phyloP scores from a whole-genome alignment of 1,284 basidiomycete species.

The Sanghuangporus baumii region DNA sequence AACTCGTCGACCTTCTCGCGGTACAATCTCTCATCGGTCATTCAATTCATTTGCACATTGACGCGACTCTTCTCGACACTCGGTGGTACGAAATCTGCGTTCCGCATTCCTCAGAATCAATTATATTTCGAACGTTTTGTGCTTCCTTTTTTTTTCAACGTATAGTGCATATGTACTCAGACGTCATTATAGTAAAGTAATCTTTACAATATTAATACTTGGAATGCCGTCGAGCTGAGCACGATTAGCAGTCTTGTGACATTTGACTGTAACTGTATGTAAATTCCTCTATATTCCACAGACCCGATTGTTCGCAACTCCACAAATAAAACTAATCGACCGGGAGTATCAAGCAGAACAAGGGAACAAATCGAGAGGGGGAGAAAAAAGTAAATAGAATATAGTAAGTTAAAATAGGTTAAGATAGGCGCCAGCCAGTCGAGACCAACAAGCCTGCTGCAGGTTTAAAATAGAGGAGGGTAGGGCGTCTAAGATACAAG shows the following conservation, averaged over 20 bases:
- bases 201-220: neutral
- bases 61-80: no score
- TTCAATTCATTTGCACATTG: no score
- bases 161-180: no score
- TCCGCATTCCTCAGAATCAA: neutral
- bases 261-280: neutral
- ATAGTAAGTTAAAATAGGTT: neutral
- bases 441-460: no score
- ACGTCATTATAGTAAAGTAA: no score
- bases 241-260: neutral
- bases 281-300: neutral
- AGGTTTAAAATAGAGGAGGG: neutral
- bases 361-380: neutral
- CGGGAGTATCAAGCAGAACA: neutral
- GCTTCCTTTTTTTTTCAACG: neutral
- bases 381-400: neutral
- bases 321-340: neutral
- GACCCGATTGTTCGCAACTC: neutral
- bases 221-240: no score
- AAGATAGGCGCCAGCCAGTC: neutral
- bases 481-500: neutral
- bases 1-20: no score
- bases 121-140: neutral
- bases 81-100: neutral
- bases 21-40: no score